Base-by-base conservation (phyloP, 495 filamentous ascomycete genomes). In the Viridothelium virens region DNA sequence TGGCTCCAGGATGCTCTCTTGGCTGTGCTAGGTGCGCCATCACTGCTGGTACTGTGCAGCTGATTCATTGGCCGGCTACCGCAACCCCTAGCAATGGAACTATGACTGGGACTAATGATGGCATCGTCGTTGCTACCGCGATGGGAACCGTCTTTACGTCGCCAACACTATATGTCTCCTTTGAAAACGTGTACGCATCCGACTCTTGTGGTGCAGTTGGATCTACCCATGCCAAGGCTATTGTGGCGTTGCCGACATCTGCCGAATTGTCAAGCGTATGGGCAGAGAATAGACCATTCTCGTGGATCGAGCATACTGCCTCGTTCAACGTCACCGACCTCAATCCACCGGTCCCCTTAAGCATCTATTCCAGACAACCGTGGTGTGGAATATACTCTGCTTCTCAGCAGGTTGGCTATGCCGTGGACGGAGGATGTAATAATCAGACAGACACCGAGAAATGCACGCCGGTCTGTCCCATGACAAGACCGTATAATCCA, bases 251-350 rank as follows among this genome's bases (percentile, higher is more conserved):
- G 3, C 18, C 38, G n/a, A 3, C n/a, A 14, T 50, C 10, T 31
- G 44, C n/a, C 33, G 62, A 67, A 16, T 62, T 67, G 11, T 63
- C 61, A 1, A 67, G 66, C 34, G 47, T 67, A 14, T 63, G 48
- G 48, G 48, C 48, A 14, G 48, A 53, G 9, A 14, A 53, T 5
- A 5, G 18, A 11, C 48, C 62, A n/a, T 63, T 47, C 16, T 44
- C 62, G n/a, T 63, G 25, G 62, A 63, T 47, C 12, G 46, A 33
- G n/a, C 14, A 25, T 44, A 64, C 14, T 2, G 25, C 31, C 5
- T 53, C 66, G 2, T 67, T 63, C 66, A 64, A 67, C 38, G n/a
- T 64, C 9, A 67, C 16, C n/a, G 66, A 67, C 56, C 66, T 67
- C n/a, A 53, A 63, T 53, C 34, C 33, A 33, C 66, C 66, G 38